phyloP scores from a whole-genome alignment of 2,329 filamentous ascomycete species.

The Pseudogymnoascus sp. region DNA sequence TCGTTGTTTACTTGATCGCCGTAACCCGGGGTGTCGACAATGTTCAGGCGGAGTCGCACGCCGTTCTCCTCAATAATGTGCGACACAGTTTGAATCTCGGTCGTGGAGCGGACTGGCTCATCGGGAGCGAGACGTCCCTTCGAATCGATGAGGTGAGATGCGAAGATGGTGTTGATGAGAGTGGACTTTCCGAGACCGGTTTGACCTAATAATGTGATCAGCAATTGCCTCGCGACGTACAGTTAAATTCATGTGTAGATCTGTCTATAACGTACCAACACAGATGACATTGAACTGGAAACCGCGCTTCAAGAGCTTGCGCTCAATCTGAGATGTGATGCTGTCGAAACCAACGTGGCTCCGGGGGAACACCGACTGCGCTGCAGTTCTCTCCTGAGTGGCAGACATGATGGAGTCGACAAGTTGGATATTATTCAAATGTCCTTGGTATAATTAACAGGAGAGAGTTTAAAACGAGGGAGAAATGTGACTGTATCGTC shows the following conservation, averaged over 20 bases:
- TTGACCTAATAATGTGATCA: constrained; percentile 58
- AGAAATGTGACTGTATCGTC: background rate
- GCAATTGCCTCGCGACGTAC: constrained; percentile 13
- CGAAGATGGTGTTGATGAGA: constrained; percentile 99
- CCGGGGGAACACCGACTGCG: constrained; percentile 61
- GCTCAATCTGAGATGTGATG: constrained; percentile 99
- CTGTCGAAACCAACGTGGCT: constrained; percentile 99
- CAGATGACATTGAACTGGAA: constrained; percentile 99
- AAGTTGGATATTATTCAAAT: background rate
- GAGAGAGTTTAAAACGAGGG: background rate
- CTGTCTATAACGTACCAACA: constrained; percentile 66
- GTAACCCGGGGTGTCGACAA: constrained; percentile 97
- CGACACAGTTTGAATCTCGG: constrained; percentile 95
- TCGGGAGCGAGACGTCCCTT: constrained; percentile 91
- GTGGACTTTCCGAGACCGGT: constrained; percentile 98
- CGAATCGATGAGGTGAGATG: constrained; percentile 96
- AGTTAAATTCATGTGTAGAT: background rate
- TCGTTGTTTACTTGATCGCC: constrained; percentile 99
- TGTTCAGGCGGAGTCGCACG: constrained; percentile 93
- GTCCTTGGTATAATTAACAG: constrained; percentile 1
- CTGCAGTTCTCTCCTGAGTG: constrained; percentile 26
- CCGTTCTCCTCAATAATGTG: constrained; percentile 99
- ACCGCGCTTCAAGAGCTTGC: constrained; percentile 97
- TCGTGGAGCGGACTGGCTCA: constrained; percentile 89
- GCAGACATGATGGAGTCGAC: constrained; percentile 24